A percentile compares a stretch with the other conserved stretches of the same genome.
Evolutionary conservation across 192 early-diverging fungal species (phyloP).

Genomic region (Thamnidium elegans): DNA sequence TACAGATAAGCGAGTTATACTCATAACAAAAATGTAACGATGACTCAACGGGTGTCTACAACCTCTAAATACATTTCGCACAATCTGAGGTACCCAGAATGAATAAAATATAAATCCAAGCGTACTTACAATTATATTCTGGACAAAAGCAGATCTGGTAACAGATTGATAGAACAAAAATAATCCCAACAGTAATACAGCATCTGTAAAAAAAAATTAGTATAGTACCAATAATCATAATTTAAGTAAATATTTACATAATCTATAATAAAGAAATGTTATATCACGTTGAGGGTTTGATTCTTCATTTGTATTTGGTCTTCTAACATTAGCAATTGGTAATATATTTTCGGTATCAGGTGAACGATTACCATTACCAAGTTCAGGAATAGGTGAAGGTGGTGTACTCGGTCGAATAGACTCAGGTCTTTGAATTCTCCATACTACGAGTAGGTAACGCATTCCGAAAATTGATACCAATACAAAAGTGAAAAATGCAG

Average conservation of each 20-base stretch:
- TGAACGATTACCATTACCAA: neutral
- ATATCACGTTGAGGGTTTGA: slow-evolving; percentile 42
- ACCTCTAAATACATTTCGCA: slow-evolving; percentile 64
- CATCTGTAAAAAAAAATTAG: slow-evolving; percentile 43
- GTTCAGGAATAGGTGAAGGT: slow-evolving; percentile 29
- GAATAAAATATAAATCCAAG: slow-evolving; percentile 55
- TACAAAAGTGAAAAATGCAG: slow-evolving; percentile 63
- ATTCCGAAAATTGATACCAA: slow-evolving; percentile 67
- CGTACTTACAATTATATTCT: slow-evolving; percentile 42
- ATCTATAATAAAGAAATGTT: slow-evolving; percentile 50
- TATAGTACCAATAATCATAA: neutral
- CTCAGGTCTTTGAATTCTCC: slow-evolving; percentile 65
- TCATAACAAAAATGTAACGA: slow-evolving; percentile 60
- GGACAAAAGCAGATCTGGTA: slow-evolving; percentile 42
- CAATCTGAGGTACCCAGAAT: slow-evolving; percentile 82
- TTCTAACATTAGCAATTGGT: slow-evolving; percentile 8
- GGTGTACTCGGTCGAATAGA: slow-evolving; percentile 30
- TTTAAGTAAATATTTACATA: slow-evolving; percentile 46
- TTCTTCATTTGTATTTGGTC: slow-evolving; percentile 10
- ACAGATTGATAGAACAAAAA: slow-evolving; percentile 61
- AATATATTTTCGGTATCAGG: neutral
- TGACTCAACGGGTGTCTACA: slow-evolving; percentile 54
- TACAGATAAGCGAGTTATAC: slow-evolving; percentile 49
- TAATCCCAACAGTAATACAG: slow-evolving; percentile 54
- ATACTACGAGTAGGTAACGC: slow-evolving; percentile 68